Conservation (phyloP, 805 yeast genomes). For the Wickerhamiella vanderwaltii region DNA sequence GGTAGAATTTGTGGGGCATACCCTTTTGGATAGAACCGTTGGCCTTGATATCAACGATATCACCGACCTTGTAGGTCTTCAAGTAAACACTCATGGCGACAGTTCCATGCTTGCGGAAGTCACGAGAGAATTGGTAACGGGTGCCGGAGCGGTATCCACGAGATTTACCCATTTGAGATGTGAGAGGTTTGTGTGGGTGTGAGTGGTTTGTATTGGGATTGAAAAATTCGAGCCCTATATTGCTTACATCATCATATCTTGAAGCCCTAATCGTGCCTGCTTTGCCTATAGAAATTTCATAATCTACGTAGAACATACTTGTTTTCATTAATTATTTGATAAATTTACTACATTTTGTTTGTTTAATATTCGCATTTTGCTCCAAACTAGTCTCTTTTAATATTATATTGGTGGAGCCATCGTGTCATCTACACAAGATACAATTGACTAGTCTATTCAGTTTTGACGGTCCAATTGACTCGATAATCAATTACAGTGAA, state of each 20-base stretch:
- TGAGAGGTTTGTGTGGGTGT: conserved; percentile 10
- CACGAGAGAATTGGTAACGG: conserved; percentile 99
- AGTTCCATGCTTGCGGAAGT: conserved; percentile 95
- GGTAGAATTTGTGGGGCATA: conserved; percentile 99
- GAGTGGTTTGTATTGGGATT: conserved; percentile 7
- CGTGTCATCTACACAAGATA: too few species aligned
- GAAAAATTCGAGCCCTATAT: conserved; percentile 4
- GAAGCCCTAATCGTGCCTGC: background rate
- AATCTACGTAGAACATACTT: too few species aligned
- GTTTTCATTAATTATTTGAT: too few species aligned
- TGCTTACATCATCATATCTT: background rate
- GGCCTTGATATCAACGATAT: conserved; percentile 98
- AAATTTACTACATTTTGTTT: too few species aligned
- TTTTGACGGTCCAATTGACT: too few species aligned
- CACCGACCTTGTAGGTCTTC: conserved; percentile 95
- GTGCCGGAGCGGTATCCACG: conserved; percentile 99
- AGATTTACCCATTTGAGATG: conserved; percentile 30
- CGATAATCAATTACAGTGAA: too few species aligned
- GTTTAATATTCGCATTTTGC: too few species aligned
- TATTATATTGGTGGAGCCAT: too few species aligned
- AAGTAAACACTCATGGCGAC: conserved; percentile 92
- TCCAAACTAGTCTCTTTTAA: too few species aligned
- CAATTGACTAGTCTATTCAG: too few species aligned
- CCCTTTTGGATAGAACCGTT: conserved; percentile 99
- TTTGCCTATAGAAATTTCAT: too few species aligned